phyloP scores from a whole-genome alignment of 1,284 basidiomycete species.

The Trametes sp. region DNA sequence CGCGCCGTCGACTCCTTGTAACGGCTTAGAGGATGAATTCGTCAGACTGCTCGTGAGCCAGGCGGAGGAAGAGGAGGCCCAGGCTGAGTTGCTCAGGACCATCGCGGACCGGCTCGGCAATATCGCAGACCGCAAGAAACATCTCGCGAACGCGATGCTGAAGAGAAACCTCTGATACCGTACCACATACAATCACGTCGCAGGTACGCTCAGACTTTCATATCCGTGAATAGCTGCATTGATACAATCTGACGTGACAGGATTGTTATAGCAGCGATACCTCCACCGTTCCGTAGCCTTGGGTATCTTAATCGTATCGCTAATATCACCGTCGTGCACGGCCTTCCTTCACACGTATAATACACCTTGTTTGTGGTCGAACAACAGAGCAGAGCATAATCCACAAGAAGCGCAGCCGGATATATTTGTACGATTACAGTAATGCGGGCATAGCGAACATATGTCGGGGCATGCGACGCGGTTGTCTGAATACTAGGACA shows the following conservation, averaged over 20 bases:
- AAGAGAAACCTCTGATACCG: slow-evolving; percentile 1
- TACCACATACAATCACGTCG: neutral
- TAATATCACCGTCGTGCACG: neutral
- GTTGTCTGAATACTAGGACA: slow-evolving; percentile 16
- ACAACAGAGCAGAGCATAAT: slow-evolving; percentile 11
- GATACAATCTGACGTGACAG: neutral
- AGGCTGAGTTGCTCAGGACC: slow-evolving; percentile 35
- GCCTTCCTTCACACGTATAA: neutral
- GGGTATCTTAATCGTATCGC: neutral
- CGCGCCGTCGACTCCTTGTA: slow-evolving; percentile 8
- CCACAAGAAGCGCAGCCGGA: slow-evolving; percentile 1
- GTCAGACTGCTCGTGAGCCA: slow-evolving; percentile 36
- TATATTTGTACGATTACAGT: slow-evolving; percentile 27
- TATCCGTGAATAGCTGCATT: neutral
- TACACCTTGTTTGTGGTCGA: slow-evolving; percentile 1
- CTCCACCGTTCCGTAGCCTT: neutral
- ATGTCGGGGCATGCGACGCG: slow-evolving; percentile 16
- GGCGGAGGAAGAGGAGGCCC: slow-evolving; percentile 38
- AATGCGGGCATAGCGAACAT: slow-evolving; percentile 29
- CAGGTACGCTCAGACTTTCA: neutral
- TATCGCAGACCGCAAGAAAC: slow-evolving; percentile 27
- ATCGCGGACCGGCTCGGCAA: slow-evolving; percentile 37
- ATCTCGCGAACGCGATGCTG: slow-evolving; percentile 18
- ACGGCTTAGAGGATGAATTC: slow-evolving; percentile 40
- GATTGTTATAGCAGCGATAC: neutral